Base-by-base conservation (phyloP, 2,329 filamentous ascomycete genomes). In the Teratosphaeriaceae sp. region DNA sequence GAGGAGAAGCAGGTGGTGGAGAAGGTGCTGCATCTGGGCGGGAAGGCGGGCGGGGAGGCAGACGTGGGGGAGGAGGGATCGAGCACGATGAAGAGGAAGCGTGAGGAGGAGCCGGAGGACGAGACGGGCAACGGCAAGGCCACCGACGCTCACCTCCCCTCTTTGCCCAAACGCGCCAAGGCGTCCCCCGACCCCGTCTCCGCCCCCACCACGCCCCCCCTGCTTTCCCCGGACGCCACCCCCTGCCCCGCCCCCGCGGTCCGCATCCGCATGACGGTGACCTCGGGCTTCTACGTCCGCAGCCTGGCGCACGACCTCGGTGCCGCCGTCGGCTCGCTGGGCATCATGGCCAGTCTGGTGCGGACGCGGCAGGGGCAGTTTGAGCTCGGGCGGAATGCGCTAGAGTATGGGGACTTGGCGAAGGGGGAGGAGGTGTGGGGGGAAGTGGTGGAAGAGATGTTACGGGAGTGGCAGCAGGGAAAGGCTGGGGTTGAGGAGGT, bases 231-330 rank as follows among this genome's bases (percentile, higher is more conserved):
- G n/a, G n/a, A n/a, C n/a, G n/a, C n/a, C n/a, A n/a, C n/a, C n/a
- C 53, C 53, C 8, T 63, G 61, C 42, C 55, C 56, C n/a, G 60
- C 88, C 1, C 80, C 90, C 1, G 92, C 90, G 1, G 85, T 79
- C 38, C 84, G 79, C 59, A 79, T 98, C 46, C 82, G 85, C 44
- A 88, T 98, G 79, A 94, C 86, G 0, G 90, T 96, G 40, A 88
- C 88, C 2, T 94, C 88, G 0, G 92, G 92, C 29, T 98, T 96
- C 72, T 98, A 98, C 64, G 89, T 98, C 12, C 84, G 92, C 49
- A 94, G 85, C 45, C 80, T 98, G 54, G 89, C 88, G 56, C 88
- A 97, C 61, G 92, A 98, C 58, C 75, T 98, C 3, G 92, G 90
- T 18, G 73, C 81, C 52, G 88, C 87, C 53, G 74, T 96, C 12